Conservation (phyloP, 1,284 basidiomycete genomes). For the Sparassis latifolia region DNA sequence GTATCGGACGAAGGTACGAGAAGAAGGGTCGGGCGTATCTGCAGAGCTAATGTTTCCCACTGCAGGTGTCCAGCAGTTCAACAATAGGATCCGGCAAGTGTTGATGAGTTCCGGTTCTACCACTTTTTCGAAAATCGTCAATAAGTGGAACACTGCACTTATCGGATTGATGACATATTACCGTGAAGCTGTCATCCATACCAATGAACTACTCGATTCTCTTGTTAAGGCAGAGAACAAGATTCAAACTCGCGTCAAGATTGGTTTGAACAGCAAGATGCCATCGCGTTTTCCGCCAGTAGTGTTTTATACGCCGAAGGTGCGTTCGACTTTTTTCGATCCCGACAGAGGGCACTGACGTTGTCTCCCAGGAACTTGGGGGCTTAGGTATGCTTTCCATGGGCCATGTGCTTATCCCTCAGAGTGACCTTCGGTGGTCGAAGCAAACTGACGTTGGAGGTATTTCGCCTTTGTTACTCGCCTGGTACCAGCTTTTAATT, state of each 20-base stretch:
- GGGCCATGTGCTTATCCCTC: slow-evolving; percentile 98
- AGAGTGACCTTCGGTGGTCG: slow-evolving; percentile 95
- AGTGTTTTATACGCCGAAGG: slow-evolving; percentile 94
- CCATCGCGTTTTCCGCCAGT: slow-evolving; percentile 97
- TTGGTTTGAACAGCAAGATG: slow-evolving; percentile 98
- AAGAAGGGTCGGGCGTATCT: not conserved
- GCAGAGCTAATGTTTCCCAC: slow-evolving; percentile 5
- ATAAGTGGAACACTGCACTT: slow-evolving; percentile 98
- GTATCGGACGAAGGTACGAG: slow-evolving; percentile 85
- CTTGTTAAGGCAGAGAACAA: slow-evolving; percentile 98
- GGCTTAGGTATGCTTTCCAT: slow-evolving; percentile 99
- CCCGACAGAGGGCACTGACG: slow-evolving; percentile 5
- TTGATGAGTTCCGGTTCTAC: slow-evolving; percentile 99
- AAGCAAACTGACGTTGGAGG: slow-evolving; percentile 96
- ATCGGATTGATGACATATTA: slow-evolving; percentile 98
- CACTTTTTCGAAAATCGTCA: slow-evolving; percentile 99
- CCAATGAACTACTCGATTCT: slow-evolving; percentile 90
- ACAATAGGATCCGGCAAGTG: slow-evolving; percentile 94
- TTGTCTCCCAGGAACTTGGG: slow-evolving; percentile 67
- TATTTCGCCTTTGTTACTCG: slow-evolving; percentile 21
- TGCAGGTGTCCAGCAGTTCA: slow-evolving; percentile 87
- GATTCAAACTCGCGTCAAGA: slow-evolving; percentile 99
- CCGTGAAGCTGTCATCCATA: slow-evolving; percentile 98
- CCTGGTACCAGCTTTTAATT: slow-evolving; percentile 11
- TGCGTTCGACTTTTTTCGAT: slow-evolving; percentile 18